These are phyloP conservation scores for Graphiopsis chlorocephala DNA, from an alignment of 2,329 filamentous ascomycete species.

Conservation along the genomic window DNA sequence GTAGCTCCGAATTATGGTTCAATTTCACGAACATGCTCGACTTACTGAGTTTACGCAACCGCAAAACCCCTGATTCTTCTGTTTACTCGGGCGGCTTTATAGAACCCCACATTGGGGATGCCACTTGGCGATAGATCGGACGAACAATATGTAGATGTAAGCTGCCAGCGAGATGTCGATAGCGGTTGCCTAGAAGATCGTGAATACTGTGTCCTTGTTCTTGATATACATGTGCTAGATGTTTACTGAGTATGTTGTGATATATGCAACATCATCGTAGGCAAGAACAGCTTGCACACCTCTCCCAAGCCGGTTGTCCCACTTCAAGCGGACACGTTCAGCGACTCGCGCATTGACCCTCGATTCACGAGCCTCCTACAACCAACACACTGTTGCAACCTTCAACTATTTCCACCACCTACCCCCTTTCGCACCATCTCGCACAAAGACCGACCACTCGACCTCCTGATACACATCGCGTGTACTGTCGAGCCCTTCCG, in stretches of 20 bases:
- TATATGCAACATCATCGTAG: not conserved
- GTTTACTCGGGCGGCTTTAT: not conserved
- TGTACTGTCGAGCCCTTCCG: not conserved
- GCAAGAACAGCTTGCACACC: not conserved
- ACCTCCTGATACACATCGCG: not conserved
- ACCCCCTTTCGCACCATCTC: not conserved
- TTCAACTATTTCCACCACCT: not conserved
- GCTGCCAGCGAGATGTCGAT: not conserved
- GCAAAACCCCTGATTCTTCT: slow-evolving; percentile 9
- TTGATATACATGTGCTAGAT: not conserved
- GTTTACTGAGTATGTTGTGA: not conserved
- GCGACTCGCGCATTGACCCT: slow-evolving; percentile 10
- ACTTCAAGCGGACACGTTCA: slow-evolving; percentile 13
- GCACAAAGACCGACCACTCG: not conserved
- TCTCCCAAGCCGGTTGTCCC: not conserved
- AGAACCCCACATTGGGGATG: slow-evolving; percentile 6
- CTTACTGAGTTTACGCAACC: not conserved
- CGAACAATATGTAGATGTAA: not conserved
- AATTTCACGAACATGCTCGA: not conserved
- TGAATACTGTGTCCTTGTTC: not conserved
- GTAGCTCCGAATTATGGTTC: not conserved
- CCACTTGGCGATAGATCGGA: not conserved
- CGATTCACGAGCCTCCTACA: slow-evolving; percentile 8
- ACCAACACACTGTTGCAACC: not conserved
- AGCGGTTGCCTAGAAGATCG: not conserved